Evolutionary conservation across 371 early-diverging fungal species (phyloP).

Genomic region (Apophysomyces trapeziformis): DNA sequence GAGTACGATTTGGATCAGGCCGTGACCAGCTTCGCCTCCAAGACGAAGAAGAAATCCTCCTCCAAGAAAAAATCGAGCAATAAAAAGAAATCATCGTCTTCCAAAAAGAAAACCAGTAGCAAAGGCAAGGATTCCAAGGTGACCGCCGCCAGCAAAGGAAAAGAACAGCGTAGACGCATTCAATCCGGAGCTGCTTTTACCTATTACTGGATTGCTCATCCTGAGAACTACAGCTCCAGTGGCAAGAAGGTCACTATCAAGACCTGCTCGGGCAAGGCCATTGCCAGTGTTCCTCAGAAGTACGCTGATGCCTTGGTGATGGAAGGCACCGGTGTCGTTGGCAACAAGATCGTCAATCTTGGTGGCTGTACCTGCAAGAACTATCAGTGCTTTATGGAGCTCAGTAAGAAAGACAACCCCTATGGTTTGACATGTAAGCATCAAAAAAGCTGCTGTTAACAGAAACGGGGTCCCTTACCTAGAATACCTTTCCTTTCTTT

Average conservation of each 20-base stretch:
- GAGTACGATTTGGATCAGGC: neutral
- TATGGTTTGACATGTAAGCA: constrained; percentile 28
- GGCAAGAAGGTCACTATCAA: constrained; percentile 24
- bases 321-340: constrained; percentile 35
- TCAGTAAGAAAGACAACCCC: constrained; percentile 27
- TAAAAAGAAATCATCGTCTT: constrained; percentile 1
- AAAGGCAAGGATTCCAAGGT: neutral
- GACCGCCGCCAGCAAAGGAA: constrained; percentile 8
- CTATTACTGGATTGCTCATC: constrained; percentile 37
- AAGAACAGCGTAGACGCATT: constrained; percentile 22
- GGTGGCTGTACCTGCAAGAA: constrained; percentile 34
- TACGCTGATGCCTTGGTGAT: constrained; percentile 34
- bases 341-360: constrained; percentile 29
- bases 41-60: neutral
- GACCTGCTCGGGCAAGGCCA: constrained; percentile 33
- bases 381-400: constrained; percentile 34
- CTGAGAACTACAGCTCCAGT: constrained; percentile 19
- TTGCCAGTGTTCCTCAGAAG: constrained; percentile 23
- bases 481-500: neutral
- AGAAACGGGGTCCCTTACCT: no score
- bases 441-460: neutral
- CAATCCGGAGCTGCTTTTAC: constrained; percentile 23
- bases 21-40: constrained; percentile 3
- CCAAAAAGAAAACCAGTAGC: neutral
- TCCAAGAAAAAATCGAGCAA: constrained; percentile 10